phyloP scores from a whole-genome alignment of 106 monocot species.

The Platanthera guangdongensis region DNA sequence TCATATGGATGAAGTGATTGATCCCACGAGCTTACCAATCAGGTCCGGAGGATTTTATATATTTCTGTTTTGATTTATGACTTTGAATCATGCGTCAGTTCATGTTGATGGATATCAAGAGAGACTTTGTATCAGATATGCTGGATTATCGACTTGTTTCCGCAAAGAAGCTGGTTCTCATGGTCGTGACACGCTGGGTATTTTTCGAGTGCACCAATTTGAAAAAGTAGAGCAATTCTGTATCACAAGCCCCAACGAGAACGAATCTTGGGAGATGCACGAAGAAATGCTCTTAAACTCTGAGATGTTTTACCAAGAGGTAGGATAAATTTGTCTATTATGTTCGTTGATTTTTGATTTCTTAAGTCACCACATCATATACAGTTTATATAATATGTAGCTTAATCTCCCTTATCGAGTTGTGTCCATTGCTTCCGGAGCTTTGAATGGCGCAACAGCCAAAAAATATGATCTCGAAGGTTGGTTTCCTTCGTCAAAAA shows the following conservation, averaged over 20 bases:
- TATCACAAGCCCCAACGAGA: conserved; percentile 23
- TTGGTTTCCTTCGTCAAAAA: conserved; percentile 95
- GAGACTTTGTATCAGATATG: conserved; percentile 65
- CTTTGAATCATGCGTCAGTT: no score
- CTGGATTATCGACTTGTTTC: conserved; percentile 45
- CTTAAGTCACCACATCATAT: not conserved
- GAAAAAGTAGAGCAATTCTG: conserved; percentile 95
- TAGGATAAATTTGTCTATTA: conserved; percentile 36
- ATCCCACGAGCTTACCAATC: no score
- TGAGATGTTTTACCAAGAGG: conserved; percentile 24
- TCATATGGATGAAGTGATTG: no score
- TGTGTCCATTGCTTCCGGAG: conserved; percentile 88
- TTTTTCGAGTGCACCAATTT: conserved; percentile 94
- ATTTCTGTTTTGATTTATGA: no score
- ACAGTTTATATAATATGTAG: conserved; percentile 17
- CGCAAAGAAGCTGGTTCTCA: conserved; percentile 92
- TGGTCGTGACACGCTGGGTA: conserved; percentile 85
- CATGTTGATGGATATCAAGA: conserved; percentile 14
- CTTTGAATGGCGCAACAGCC: conserved; percentile 94
- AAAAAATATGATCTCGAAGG: conserved; percentile 94
- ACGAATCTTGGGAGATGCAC: no score
- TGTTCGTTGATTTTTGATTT: no score
- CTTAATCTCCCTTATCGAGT: conserved; percentile 79
- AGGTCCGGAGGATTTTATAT: no score
- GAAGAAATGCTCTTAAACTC: no score